A percentile compares a stretch with the other conserved stretches of the same genome.
These are phyloP conservation scores for Botrytis cinerea DNA, from an alignment of 2,329 filamentous ascomycete species.

Conservation along the genomic window DNA sequence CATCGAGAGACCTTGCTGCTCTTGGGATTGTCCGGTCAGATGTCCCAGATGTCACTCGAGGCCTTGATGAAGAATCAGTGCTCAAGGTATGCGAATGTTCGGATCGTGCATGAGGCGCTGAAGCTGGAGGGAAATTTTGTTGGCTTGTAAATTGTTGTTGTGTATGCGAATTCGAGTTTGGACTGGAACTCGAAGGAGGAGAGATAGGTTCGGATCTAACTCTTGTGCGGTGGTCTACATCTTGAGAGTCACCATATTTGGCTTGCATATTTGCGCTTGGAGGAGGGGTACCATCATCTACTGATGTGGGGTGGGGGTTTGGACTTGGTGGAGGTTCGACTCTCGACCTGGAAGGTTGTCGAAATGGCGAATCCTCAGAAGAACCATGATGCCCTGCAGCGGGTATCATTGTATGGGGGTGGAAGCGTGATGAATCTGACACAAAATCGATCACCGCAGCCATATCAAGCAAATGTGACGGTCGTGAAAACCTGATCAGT, in stretches of 20 bases:
- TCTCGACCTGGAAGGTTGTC: slow-evolving; percentile 36
- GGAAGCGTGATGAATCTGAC: slow-evolving; percentile 70
- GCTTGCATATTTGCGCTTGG: slow-evolving; percentile 30
- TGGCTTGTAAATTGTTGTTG: slow-evolving; percentile 38
- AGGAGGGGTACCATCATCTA: slow-evolving; percentile 33
- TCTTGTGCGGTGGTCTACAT: slow-evolving; percentile 24
- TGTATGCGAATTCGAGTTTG: slow-evolving; percentile 30
- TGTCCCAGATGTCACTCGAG: slow-evolving; percentile 4
- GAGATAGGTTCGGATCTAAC: slow-evolving; percentile 34
- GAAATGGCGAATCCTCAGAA: slow-evolving; percentile 46
- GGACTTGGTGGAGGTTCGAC: slow-evolving; percentile 38
- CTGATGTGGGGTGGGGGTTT: slow-evolving; percentile 31
- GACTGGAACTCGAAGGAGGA: slow-evolving; percentile 39
- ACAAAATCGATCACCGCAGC: slow-evolving; percentile 71
- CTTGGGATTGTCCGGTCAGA: slow-evolving; percentile 30
- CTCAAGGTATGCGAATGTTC: slow-evolving; percentile 22
- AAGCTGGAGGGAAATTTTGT: slow-evolving; percentile 32
- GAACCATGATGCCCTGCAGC: slow-evolving; percentile 47
- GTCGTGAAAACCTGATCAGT: slow-evolving; percentile 32
- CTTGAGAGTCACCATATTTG: slow-evolving; percentile 24
- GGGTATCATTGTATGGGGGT: slow-evolving; percentile 60
- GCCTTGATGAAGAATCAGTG: background rate
- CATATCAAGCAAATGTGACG: slow-evolving; percentile 48
- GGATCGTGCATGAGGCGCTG: slow-evolving; percentile 26
- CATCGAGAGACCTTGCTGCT: slow-evolving; percentile 41